These are phyloP conservation scores for Salix koriyanagi DNA, from an alignment of 345 rosid species.

Conservation along the genomic window DNA sequence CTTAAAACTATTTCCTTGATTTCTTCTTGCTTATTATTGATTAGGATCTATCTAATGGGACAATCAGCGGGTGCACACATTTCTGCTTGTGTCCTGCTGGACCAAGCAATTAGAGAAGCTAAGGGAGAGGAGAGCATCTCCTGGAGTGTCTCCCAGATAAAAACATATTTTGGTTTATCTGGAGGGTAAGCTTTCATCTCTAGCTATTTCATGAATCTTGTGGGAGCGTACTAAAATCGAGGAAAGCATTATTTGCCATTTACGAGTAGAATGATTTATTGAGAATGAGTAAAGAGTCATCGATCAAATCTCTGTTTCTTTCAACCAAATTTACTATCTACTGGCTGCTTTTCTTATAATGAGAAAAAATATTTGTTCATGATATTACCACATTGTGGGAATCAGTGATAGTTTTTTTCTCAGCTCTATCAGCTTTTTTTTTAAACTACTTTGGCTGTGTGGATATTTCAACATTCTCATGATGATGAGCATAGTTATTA, in stretches of 20 bases:
- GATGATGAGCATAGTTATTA: neutral
- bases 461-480: neutral
- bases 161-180: conserved; percentile 30
- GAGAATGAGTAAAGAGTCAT: neutral
- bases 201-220: conserved; percentile 6
- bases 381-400: neutral
- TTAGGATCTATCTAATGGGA: conserved; percentile 32
- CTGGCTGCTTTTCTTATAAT: neutral
- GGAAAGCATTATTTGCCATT: conserved; percentile 2
- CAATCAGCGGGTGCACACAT: conserved; percentile 36
- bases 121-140: conserved; percentile 14
- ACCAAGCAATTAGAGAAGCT: conserved; percentile 32
- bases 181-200: conserved; percentile 24
- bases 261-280: neutral
- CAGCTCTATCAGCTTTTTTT: neutral
- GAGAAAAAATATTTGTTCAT: neutral
- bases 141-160: conserved; percentile 30
- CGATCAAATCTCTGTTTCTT: neutral
- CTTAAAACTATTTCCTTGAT: conserved; percentile 17
- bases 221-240: conserved; percentile 1
- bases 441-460: neutral
- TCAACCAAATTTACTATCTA: neutral
- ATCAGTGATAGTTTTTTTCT: neutral
- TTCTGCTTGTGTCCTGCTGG: conserved; percentile 30
- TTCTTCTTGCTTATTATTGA: conserved; percentile 18